Conservation (phyloP, 805 yeast genomes). For the Candida multigemmis region DNA sequence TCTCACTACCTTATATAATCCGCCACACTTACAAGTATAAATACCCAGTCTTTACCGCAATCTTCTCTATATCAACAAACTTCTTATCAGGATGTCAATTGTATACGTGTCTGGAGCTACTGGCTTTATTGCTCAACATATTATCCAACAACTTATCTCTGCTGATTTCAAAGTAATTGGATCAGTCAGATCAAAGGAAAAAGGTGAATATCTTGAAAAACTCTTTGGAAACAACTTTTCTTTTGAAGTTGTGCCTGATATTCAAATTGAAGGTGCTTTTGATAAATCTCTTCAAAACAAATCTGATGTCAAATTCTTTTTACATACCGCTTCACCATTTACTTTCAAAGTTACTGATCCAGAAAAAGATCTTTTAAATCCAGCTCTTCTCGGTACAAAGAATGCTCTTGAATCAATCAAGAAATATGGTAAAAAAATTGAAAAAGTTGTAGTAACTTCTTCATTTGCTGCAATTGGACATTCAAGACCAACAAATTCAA, state of each 20-base stretch:
- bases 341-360: slow-evolving; percentile 30
- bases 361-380: slow-evolving; percentile 41
- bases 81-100: too few species aligned
- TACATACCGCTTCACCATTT: slow-evolving; percentile 41
- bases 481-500: too few species aligned
- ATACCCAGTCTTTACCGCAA: too few species aligned
- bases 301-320: slow-evolving; percentile 33
- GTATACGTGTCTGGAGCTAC: slow-evolving; percentile 46
- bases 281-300: slow-evolving; percentile 34
- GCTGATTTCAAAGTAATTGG: slow-evolving; percentile 40
- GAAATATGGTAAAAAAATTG: slow-evolving; percentile 33
- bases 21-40: too few species aligned
- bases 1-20: too few species aligned
- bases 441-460: slow-evolving; percentile 42
- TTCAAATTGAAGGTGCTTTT: slow-evolving; percentile 31
- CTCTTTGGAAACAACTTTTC: slow-evolving; percentile 7
- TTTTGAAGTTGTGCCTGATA: slow-evolving; percentile 23
- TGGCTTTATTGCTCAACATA: slow-evolving; percentile 47
- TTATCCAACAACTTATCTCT: slow-evolving; percentile 29
- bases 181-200: slow-evolving; percentile 37
- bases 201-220: slow-evolving; percentile 28
- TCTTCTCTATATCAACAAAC: too few species aligned
- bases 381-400: slow-evolving; percentile 50
- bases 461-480: slow-evolving; percentile 9
- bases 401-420: slow-evolving; percentile 37